Evolutionary conservation across 1,284 basidiomycete species (phyloP).

Genomic region (Ustilago hordei): DNA sequence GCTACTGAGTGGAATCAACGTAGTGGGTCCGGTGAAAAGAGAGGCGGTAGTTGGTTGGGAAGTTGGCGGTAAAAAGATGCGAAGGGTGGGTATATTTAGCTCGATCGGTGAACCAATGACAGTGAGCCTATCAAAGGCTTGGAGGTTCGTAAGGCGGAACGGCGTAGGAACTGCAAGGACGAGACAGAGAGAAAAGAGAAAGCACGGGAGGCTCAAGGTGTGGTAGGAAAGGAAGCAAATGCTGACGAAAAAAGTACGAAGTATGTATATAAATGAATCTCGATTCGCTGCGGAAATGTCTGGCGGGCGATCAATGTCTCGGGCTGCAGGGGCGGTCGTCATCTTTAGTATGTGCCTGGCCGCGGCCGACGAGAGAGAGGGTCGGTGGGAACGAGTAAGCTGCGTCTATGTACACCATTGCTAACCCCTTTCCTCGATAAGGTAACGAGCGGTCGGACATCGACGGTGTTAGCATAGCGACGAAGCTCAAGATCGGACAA

Average conservation of each 20-base stretch:
- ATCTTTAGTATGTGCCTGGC: not conserved
- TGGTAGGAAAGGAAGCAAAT: not conserved
- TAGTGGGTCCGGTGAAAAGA: not conserved
- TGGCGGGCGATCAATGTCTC: not conserved
- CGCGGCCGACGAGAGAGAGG: not conserved
- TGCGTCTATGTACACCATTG: not conserved
- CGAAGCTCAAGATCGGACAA: not conserved
- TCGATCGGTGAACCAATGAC: slow-evolving; percentile 20
- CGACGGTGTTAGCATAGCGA: not conserved
- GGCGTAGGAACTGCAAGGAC: not conserved
- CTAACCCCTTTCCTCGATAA: not conserved
- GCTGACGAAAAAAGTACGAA: not conserved
- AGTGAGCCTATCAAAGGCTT: slow-evolving; percentile 29
- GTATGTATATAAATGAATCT: not conserved
- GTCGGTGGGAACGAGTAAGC: not conserved
- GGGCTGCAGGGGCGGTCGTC: not conserved
- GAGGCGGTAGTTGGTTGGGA: not conserved
- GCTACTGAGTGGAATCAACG: not conserved
- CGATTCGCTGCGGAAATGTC: not conserved
- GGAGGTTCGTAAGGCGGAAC: not conserved
- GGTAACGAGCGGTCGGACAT: not conserved
- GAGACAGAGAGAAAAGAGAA: not conserved
- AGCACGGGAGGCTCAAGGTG: not conserved
- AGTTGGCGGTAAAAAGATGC: slow-evolving; percentile 1
- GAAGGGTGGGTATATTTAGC: not conserved